Conservation (phyloP, 768 basidiomycete species). For the Boletus pseudo-olivaceus region DNA sequence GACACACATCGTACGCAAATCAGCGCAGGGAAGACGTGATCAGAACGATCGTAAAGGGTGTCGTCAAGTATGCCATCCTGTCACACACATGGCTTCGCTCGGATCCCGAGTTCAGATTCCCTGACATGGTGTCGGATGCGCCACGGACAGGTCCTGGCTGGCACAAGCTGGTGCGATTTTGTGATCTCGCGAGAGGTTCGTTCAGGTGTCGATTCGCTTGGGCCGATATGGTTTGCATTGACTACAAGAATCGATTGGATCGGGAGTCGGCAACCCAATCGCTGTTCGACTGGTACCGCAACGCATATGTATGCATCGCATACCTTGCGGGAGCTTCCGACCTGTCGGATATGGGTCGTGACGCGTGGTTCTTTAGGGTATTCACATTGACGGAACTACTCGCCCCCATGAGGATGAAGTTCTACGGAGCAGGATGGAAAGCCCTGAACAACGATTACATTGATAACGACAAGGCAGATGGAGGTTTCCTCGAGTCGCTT, state of each 20-base stretch:
- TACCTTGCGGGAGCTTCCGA: slow-evolving; percentile 7
- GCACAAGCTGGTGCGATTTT: slow-evolving; percentile 14
- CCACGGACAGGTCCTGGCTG: slow-evolving; percentile 5
- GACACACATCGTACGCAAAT: slow-evolving; percentile 22
- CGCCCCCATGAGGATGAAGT: slow-evolving; percentile 19
- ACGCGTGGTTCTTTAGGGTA: slow-evolving; percentile 17
- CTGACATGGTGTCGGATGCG: slow-evolving; percentile 2
- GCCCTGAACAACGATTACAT: slow-evolving; percentile 11
- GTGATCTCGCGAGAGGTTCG: slow-evolving; percentile 1
- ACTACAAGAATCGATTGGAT: neutral
- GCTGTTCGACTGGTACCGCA: slow-evolving; percentile 19
- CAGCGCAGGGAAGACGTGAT: slow-evolving; percentile 24
- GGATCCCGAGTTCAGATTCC: neutral
- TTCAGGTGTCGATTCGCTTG: slow-evolving; percentile 22
- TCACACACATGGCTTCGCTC: slow-evolving; percentile 10
- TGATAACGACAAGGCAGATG: slow-evolving; percentile 26
- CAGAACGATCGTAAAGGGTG: slow-evolving; percentile 16
- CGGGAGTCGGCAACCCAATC: neutral
- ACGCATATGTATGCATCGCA: slow-evolving; percentile 19
- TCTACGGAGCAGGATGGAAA: slow-evolving; percentile 19
- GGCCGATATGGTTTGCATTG: slow-evolving; percentile 16
- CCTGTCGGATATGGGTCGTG: slow-evolving; percentile 3
- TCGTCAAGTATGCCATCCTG: slow-evolving; percentile 22
- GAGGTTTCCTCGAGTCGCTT: slow-evolving; percentile 7
- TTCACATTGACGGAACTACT: slow-evolving; percentile 18